A percentile compares a stretch with the other conserved stretches of the same genome.
Evolutionary conservation across 163 green algal species (phyloP).

Genomic region (Prototheca cutis): DNA sequence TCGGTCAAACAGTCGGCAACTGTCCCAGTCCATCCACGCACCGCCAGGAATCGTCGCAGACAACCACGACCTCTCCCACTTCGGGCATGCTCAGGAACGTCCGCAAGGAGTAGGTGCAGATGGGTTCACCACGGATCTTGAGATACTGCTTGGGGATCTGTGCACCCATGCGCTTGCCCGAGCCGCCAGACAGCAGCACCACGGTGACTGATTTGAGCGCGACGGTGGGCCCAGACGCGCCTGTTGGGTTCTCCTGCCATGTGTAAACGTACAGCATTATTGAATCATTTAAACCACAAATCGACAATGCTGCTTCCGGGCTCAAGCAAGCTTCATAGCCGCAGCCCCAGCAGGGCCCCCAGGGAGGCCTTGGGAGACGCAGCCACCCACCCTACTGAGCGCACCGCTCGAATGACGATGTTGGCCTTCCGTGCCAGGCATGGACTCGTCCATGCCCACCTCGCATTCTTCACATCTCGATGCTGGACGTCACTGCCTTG

Average conservation of each 20-base stretch:
- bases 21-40: too few relatives aligned
- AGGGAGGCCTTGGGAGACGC: too few relatives aligned
- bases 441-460: too few relatives aligned
- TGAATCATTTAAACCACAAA: neutral
- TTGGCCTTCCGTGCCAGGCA: too few relatives aligned
- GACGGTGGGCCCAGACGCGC: conserved; percentile 4
- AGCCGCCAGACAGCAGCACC: conserved; percentile 86
- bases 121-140: conserved; percentile 65
- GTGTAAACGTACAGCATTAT: neutral
- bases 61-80: conserved; percentile 89
- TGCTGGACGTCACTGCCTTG: too few relatives aligned
- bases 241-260: neutral
- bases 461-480: too few relatives aligned
- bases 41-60: conserved; percentile 58
- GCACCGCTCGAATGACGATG: too few relatives aligned
- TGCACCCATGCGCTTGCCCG: conserved; percentile 78
- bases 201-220: conserved; percentile 55
- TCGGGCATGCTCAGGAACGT: conserved; percentile 80
- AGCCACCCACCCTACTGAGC: too few relatives aligned
- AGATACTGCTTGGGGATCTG: conserved; percentile 97
- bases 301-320: too few relatives aligned
- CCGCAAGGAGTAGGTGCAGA: conserved; percentile 75
- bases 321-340: too few relatives aligned
- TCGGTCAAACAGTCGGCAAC: too few relatives aligned
- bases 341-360: too few relatives aligned